These are phyloP conservation scores for Entomophthora muscae DNA, from an alignment of 371 early-diverging fungal species.

Conservation along the genomic window DNA sequence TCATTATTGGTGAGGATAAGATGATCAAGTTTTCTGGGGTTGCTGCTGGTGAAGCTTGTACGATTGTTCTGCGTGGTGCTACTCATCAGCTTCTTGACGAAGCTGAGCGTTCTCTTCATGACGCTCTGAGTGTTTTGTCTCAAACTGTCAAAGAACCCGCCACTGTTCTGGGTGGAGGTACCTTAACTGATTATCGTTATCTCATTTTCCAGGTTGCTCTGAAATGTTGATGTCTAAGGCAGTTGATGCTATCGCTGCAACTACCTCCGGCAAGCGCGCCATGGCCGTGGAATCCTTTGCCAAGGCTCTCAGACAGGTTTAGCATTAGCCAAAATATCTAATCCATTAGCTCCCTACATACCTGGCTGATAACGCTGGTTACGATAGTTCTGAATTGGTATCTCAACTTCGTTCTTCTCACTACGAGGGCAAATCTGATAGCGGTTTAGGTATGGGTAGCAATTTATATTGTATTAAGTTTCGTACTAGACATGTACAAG, in stretches of 20 bases:
- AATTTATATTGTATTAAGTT: not conserved
- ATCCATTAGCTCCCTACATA: slow-evolving; percentile 92
- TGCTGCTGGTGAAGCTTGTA: slow-evolving; percentile 93
- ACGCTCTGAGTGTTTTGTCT: slow-evolving; percentile 94
- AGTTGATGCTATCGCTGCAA: slow-evolving; percentile 82
- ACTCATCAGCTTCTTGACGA: slow-evolving; percentile 97
- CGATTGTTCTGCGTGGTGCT: slow-evolving; percentile 95
- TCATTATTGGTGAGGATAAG: slow-evolving; percentile 95
- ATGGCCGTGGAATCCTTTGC: slow-evolving; percentile 95
- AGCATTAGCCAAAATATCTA: no score
- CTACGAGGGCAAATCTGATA: slow-evolving; percentile 55
- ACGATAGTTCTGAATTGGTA: slow-evolving; percentile 87
- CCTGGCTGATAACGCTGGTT: slow-evolving; percentile 97
- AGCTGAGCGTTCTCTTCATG: slow-evolving; percentile 98
- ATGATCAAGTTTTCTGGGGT: slow-evolving; percentile 95
- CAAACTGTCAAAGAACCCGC: slow-evolving; percentile 92
- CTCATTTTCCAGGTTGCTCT: slow-evolving; percentile 44
- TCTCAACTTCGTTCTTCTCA: slow-evolving; percentile 86
- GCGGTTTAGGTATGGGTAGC: slow-evolving; percentile 54
- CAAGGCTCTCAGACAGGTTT: slow-evolving; percentile 76
- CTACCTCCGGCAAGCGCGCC: slow-evolving; percentile 89
- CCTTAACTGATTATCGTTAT: slow-evolving; percentile 9
- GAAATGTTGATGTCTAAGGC: slow-evolving; percentile 97
- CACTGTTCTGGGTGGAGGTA: slow-evolving; percentile 91
- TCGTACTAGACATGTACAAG: slow-evolving; percentile 51